phyloP scores from a whole-genome alignment of 768 basidiomycete genomes.

The Lactarius tabidus region DNA sequence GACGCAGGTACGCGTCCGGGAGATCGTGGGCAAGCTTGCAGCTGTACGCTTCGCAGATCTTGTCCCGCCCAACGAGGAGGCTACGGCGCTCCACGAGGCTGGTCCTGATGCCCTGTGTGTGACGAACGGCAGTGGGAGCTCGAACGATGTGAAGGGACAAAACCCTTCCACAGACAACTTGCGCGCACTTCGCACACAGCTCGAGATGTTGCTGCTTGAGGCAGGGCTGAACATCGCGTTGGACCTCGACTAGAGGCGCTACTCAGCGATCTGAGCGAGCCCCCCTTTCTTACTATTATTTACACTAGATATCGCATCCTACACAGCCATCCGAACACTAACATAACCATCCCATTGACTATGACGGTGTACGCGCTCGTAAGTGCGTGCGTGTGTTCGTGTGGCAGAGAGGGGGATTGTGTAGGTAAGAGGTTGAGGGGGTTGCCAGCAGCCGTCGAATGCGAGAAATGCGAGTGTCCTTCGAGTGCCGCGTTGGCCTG shows the following conservation, averaged over 20 bases:
- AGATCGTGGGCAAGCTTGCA: slow-evolving; percentile 52
- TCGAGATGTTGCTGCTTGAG: slow-evolving; percentile 7
- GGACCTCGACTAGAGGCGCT: background rate
- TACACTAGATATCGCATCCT: background rate
- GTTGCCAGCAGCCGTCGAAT: too few relatives aligned
- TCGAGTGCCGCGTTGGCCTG: too few relatives aligned
- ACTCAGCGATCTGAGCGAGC: background rate
- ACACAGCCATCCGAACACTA: background rate
- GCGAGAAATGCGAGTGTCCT: too few relatives aligned
- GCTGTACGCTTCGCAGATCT: slow-evolving; percentile 66
- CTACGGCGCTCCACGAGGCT: slow-evolving; percentile 33
- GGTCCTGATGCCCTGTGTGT: background rate
- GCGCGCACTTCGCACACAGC: slow-evolving; percentile 3
- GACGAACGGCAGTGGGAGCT: too few relatives aligned
- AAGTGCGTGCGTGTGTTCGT: too few relatives aligned
- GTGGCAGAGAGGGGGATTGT: too few relatives aligned
- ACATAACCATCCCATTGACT: too few relatives aligned
- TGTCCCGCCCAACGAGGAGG: slow-evolving; percentile 59
- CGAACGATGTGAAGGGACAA: background rate
- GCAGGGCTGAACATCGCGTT: slow-evolving; percentile 6
- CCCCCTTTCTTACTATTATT: background rate
- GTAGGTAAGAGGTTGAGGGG: too few relatives aligned
- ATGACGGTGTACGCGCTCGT: too few relatives aligned
- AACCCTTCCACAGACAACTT: slow-evolving; percentile 4
- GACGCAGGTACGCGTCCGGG: slow-evolving; percentile 36